phyloP scores from a whole-genome alignment of 345 rosid species.

The Salix arbutifolia region DNA sequence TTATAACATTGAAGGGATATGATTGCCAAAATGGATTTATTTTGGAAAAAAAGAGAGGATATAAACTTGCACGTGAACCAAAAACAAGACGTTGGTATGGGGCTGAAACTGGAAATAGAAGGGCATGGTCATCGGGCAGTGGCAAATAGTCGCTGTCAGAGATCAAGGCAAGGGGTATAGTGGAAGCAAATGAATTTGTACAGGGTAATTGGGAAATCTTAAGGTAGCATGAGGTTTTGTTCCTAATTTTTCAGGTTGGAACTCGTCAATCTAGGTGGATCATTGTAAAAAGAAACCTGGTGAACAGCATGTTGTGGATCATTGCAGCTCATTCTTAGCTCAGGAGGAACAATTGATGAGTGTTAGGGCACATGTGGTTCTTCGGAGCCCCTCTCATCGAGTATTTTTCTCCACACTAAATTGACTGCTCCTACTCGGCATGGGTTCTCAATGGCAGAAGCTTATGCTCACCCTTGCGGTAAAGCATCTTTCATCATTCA shows the following conservation, averaged over 20 bases:
- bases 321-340: slow-evolving; percentile 67
- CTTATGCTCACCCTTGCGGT: slow-evolving; percentile 46
- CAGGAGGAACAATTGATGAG: slow-evolving; percentile 50
- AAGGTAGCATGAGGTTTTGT: slow-evolving; percentile 46
- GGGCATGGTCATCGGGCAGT: slow-evolving; percentile 24
- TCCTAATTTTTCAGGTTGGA: slow-evolving; percentile 48
- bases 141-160: slow-evolving; percentile 18
- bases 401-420: slow-evolving; percentile 21
- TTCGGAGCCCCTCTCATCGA: slow-evolving; percentile 23
- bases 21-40: no score
- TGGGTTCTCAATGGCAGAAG: slow-evolving; percentile 58
- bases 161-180: slow-evolving; percentile 32
- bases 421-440: slow-evolving; percentile 20
- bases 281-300: slow-evolving; percentile 59
- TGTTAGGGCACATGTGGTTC: slow-evolving; percentile 39
- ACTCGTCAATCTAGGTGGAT: slow-evolving; percentile 48
- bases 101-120: slow-evolving; percentile 17
- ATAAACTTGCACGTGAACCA: no score
- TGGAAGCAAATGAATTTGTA: slow-evolving; percentile 47
- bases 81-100: background rate
- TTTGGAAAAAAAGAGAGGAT: no score
- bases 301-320: slow-evolving; percentile 40
- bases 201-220: slow-evolving; percentile 58
- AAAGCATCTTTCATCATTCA: slow-evolving; percentile 54
- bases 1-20: no score